Percentiles rank a stretch among this genome's conserved stretches.
These are phyloP conservation scores for Psidium friedrichsthalianum DNA, from an alignment of 345 rosid species.

Conservation along the genomic window DNA sequence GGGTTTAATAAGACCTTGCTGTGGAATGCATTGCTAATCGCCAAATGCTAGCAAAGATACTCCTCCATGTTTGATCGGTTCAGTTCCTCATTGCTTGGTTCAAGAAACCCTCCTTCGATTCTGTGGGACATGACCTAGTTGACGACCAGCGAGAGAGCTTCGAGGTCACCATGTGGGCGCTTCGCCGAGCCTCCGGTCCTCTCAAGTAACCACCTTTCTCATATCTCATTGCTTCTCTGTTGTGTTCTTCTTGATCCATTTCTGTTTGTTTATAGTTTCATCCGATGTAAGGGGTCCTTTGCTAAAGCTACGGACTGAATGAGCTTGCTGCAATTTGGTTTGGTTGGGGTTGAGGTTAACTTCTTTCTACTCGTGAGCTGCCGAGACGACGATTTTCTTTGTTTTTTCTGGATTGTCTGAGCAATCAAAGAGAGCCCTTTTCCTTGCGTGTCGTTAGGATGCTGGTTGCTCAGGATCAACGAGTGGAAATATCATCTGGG, in stretches of 20 bases:
- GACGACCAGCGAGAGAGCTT: background rate
- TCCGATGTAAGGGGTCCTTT: background rate
- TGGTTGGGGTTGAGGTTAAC: background rate
- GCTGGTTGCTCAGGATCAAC: background rate
- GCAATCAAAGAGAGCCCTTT: background rate
- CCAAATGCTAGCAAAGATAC: no score
- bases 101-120: background rate
- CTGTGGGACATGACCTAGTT: background rate
- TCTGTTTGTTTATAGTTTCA: background rate
- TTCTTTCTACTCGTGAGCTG: background rate
- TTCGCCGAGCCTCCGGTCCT: conserved; percentile 37
- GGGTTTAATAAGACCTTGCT: background rate
- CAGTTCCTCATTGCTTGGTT: background rate
- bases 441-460: background rate
- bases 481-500: background rate
- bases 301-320: background rate
- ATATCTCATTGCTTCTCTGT: background rate
- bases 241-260: background rate
- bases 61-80: background rate
- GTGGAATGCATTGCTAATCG: background rate
- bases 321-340: background rate
- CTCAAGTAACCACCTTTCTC: conserved; percentile 19
- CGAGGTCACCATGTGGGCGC: conserved; percentile 35
- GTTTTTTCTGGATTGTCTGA: background rate
- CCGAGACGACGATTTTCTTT: background rate